A percentile compares a stretch with the other conserved stretches of the same genome.
Evolutionary conservation across 2,329 filamentous ascomycete species (phyloP).

Genomic region (Ilyonectria destructans): DNA sequence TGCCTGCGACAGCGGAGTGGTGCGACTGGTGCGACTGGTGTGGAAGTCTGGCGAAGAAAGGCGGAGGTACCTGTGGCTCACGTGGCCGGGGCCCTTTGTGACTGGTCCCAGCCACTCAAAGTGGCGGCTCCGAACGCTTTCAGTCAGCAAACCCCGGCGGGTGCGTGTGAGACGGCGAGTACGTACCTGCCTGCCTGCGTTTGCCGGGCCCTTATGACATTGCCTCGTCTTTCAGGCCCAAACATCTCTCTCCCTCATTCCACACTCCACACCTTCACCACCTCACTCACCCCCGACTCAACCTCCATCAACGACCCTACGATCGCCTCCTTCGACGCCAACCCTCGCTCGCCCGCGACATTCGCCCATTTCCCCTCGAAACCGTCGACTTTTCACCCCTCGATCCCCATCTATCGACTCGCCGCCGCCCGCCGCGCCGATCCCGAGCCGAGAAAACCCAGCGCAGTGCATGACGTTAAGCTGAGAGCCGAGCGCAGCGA

Average conservation of each 20-base stretch:
- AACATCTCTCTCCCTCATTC: constrained; percentile 49
- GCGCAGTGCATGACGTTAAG: constrained; percentile 53
- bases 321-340: constrained; percentile 43
- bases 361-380: constrained; percentile 41
- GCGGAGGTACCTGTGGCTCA: constrained; percentile 21
- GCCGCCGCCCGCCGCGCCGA: constrained; percentile 39
- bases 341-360: constrained; percentile 48
- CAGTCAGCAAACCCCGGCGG: background rate
- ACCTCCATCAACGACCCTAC: constrained; percentile 49
- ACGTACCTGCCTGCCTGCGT: constrained; percentile 12
- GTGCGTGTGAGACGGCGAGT: constrained; percentile 17
- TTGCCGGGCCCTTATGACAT: constrained; percentile 36
- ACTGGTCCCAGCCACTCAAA: constrained; percentile 16
- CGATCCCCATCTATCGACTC: constrained; percentile 26
- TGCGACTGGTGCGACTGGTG: background rate
- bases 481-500: constrained; percentile 54
- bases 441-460: constrained; percentile 47
- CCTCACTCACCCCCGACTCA: constrained; percentile 49
- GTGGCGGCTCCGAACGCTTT: constrained; percentile 21
- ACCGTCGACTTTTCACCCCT: constrained; percentile 33
- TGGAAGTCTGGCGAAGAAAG: background rate
- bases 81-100: constrained; percentile 20
- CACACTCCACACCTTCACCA: constrained; percentile 51
- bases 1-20: constrained; percentile 11
- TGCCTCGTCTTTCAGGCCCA: constrained; percentile 55